Evolutionary conservation across 306 rosid species (phyloP), one percentile per base, ranked within the genome.

Genomic region (Sophora flavescens): DNA sequence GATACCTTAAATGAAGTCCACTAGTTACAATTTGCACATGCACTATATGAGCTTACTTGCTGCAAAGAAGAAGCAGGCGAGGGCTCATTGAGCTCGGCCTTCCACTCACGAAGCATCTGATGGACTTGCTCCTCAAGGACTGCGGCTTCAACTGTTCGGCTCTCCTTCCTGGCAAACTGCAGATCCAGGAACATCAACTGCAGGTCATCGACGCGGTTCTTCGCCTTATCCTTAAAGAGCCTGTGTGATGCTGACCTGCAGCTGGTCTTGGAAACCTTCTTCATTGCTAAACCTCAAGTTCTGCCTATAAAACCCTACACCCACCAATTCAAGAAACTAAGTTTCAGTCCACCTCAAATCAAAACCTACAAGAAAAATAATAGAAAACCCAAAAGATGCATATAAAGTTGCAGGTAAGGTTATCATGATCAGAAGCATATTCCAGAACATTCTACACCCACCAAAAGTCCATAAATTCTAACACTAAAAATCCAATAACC

Each of bases 91-190:
- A 95, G 99, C 86, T 95, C 99, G 1, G 97, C 72, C 87, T 92
- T 95, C 99, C 99, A 95, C 77, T 95, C 99, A 2, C 98, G 99
- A 76, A 95, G 99, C 99, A 95, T 95, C 89, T 91, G 97, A 87
- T 92, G 93, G 48, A 95, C 97, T 83, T 95, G 99, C 63, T 95
- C 99, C 89, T 95, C 99, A 5, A 95, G 93, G 11, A 95, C 90
- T 0, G 93, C 74, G 33, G 83, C 91, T 77, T 95, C 97, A 10
- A 86, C 84, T 0, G 93, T 68, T 50, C 99, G 97, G 84, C 99
- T 95, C 79, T 95, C 99, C 89, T 95, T 95, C 89, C 98, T 90
- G 5, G 99, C 99, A 70, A 87, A 91, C 76, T 91, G 97, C 87
- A 95, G 89, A 87, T 91, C 93, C 81, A 84, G 61, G 77, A 95